A percentile compares a stretch with the other conserved stretches of the same genome.
Evolutionary conservation across 768 basidiomycete genomes (phyloP).

Genomic region (Boletus pseudopeckii): DNA sequence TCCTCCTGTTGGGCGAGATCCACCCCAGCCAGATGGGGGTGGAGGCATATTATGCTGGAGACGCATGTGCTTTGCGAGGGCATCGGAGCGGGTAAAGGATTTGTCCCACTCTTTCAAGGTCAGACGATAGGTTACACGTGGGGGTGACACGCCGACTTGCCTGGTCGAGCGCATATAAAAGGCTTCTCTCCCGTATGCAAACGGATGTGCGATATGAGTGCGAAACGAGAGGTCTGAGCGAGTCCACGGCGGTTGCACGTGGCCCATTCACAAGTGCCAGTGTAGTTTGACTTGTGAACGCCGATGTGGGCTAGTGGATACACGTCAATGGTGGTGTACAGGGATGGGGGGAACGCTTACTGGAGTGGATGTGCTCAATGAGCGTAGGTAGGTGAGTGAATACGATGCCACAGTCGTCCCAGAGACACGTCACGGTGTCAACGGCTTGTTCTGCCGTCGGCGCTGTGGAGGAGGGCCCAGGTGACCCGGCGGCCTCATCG

Average conservation of each 20-base stretch:
- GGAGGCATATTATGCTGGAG: slow-evolving; percentile 77
- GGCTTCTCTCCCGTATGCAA: slow-evolving; percentile 96
- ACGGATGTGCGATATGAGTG: slow-evolving; percentile 85
- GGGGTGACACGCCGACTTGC: slow-evolving; percentile 46
- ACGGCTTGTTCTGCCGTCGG: slow-evolving; percentile 25
- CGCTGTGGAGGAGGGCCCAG: slow-evolving; percentile 23
- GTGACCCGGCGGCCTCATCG: slow-evolving; percentile 17
- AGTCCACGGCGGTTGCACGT: slow-evolving; percentile 77
- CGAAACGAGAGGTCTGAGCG: slow-evolving; percentile 84
- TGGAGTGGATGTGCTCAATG: slow-evolving; percentile 79
- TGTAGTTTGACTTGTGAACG: slow-evolving; percentile 78
- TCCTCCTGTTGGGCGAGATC: slow-evolving; percentile 39
- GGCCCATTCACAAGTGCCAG: slow-evolving; percentile 89
- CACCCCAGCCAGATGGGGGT: slow-evolving; percentile 69
- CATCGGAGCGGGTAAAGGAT: slow-evolving; percentile 92
- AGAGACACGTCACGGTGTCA: slow-evolving; percentile 74
- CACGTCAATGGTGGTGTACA: background rate
- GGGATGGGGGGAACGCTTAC: slow-evolving; percentile 40
- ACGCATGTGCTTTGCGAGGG: slow-evolving; percentile 89
- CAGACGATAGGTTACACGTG: background rate
- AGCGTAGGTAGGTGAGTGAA: slow-evolving; percentile 71
- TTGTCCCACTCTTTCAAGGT: slow-evolving; percentile 78
- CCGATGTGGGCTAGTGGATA: slow-evolving; percentile 66
- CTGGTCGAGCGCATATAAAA: slow-evolving; percentile 77
- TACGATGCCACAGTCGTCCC: slow-evolving; percentile 77